Percentiles rank a stretch among this genome's conserved stretches.
phyloP scores from a whole-genome alignment of 306 rosid genomes.

The Malus asiatica region DNA sequence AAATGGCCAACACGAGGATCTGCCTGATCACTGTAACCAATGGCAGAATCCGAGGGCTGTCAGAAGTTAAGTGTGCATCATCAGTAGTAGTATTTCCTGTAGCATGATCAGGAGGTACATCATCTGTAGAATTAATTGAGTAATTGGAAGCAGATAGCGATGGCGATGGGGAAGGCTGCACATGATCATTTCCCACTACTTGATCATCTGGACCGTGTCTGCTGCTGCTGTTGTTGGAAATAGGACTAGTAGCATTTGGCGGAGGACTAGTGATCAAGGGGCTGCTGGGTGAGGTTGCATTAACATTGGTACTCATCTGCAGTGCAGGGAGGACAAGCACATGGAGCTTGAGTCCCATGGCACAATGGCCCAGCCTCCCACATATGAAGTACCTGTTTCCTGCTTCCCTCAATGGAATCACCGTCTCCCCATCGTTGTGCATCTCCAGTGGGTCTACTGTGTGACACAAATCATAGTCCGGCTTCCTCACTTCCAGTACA shows the following conservation, averaged over 20 bases:
- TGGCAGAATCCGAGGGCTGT: too few species aligned
- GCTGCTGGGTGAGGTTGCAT: background rate
- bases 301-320: background rate
- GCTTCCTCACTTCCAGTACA: constrained; percentile 51
- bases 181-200: too few species aligned
- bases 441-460: constrained; percentile 36
- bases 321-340: constrained; percentile 40
- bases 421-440: constrained; percentile 49
- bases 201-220: background rate
- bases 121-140: too few species aligned
- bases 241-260: background rate
- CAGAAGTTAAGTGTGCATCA: too few species aligned
- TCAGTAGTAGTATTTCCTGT: too few species aligned
- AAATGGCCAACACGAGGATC: too few species aligned
- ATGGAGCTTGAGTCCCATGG: constrained; percentile 58
- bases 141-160: too few species aligned
- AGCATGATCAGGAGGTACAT: too few species aligned
- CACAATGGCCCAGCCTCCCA: constrained; percentile 58
- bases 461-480: constrained; percentile 43
- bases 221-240: background rate
- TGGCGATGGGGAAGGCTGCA: too few species aligned
- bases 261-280: background rate
- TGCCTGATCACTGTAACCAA: too few species aligned
- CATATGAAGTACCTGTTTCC: constrained; percentile 66
- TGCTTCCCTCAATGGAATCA: constrained; percentile 35